A percentile compares a stretch with the other conserved stretches of the same genome.
Evolutionary conservation across 2,329 filamentous ascomycete genomes (phyloP).

Genomic region (Venturia asperata): DNA sequence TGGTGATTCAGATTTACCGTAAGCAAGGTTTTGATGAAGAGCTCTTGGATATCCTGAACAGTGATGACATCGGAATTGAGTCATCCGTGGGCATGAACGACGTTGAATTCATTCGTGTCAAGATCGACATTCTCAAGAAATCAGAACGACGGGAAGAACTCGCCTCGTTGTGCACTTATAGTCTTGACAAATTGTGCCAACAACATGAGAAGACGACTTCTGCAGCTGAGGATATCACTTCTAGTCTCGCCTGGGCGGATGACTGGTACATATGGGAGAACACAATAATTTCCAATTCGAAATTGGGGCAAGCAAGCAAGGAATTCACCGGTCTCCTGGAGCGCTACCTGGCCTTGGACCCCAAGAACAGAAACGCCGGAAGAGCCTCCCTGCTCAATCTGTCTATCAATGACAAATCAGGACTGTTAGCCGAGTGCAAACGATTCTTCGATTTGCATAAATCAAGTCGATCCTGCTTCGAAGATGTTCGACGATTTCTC

Average conservation of each 20-base stretch:
- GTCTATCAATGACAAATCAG: constrained; percentile 7
- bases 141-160: constrained; percentile 12
- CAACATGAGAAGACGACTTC: not conserved
- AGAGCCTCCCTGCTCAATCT: constrained; percentile 9
- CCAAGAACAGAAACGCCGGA: constrained; percentile 15
- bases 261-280: constrained; percentile 17
- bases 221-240: constrained; percentile 10
- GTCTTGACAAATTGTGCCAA: constrained; percentile 8
- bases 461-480: constrained; percentile 15
- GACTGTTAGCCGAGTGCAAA: constrained; percentile 6
- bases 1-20: constrained; percentile 15
- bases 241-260: constrained; percentile 17
- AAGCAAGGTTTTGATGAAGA: constrained; percentile 14
- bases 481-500: constrained; percentile 13
- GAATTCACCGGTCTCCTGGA: constrained; percentile 6
- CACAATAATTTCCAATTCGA: not conserved
- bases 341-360: constrained; percentile 9
- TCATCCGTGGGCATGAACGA: constrained; percentile 18
- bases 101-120: constrained; percentile 18
- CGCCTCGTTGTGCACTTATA: not conserved
- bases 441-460: constrained; percentile 12
- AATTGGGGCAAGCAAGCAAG: constrained; percentile 2
- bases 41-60: constrained; percentile 14
- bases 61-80: constrained; percentile 16
- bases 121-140: constrained; percentile 16